A percentile compares a stretch with the other conserved stretches of the same genome.
phyloP scores from a whole-genome alignment of 768 basidiomycete genomes.

The Dendrothele bispora region DNA sequence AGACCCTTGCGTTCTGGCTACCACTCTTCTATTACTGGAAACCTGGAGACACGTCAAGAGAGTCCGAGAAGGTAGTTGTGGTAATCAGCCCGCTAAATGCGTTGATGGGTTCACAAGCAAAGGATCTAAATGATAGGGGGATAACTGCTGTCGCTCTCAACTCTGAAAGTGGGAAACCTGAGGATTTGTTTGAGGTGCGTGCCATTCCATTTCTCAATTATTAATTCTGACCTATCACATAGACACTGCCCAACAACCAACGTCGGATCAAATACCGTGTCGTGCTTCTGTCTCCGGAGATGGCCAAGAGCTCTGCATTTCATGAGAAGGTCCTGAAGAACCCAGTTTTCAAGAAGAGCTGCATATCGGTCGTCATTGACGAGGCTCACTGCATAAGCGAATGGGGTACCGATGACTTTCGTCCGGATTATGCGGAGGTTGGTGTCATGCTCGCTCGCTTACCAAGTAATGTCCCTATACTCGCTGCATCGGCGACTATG shows the following conservation, averaged over 20 bases:
- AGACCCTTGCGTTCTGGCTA: conserved; percentile 17
- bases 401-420: conserved; percentile 11
- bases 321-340: neutral
- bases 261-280: too few species aligned
- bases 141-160: too few species aligned
- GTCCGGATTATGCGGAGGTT: neutral
- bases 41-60: conserved; percentile 2
- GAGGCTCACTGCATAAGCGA: conserved; percentile 18
- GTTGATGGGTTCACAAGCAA: conserved; percentile 8
- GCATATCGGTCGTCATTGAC: conserved; percentile 12
- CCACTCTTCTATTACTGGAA: conserved; percentile 14
- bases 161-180: too few species aligned
- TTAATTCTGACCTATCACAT: too few species aligned
- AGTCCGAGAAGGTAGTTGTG: conserved; percentile 12
- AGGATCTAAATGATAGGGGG: conserved; percentile 1
- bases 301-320: neutral
- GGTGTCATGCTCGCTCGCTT: neutral
- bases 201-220: too few species aligned
- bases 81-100: conserved; percentile 12
- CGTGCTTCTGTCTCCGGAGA: too few species aligned
- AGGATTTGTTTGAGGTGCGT: too few species aligned
- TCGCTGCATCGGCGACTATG: conserved; percentile 3
- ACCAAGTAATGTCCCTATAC: neutral
- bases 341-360: neutral
- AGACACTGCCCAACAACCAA: too few species aligned